These are phyloP conservation scores for Malassezia nana DNA, from an alignment of 1,284 basidiomycete genomes.

Conservation along the genomic window DNA sequence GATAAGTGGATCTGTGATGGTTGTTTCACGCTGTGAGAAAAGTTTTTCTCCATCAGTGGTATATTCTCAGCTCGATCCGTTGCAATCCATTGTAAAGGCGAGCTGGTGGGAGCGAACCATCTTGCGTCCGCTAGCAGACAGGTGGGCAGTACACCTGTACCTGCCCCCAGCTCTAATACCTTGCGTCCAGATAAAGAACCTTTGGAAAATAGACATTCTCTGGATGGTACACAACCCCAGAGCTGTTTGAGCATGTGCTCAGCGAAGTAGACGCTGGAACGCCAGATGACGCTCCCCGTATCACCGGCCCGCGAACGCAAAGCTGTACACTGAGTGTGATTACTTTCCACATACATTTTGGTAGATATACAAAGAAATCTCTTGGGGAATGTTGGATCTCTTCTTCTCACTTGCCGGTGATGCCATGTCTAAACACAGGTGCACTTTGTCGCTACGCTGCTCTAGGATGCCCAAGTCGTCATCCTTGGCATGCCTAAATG, in stretches of 20 bases:
- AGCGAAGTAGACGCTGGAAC: constrained; percentile 30
- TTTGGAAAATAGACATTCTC: constrained; percentile 12
- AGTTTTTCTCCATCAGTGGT: constrained; percentile 28
- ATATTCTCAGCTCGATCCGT: constrained; percentile 34
- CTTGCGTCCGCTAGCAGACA: constrained; percentile 15
- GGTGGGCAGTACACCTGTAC: constrained; percentile 37
- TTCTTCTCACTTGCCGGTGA: neutral
- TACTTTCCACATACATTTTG: constrained; percentile 4
- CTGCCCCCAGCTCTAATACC: constrained; percentile 39
- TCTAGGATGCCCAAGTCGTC: constrained; percentile 10
- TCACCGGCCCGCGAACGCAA: constrained; percentile 31
- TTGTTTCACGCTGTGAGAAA: neutral
- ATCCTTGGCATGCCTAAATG: neutral
- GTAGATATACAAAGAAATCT: neutral
- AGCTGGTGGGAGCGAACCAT: neutral
- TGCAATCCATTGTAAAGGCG: constrained; percentile 25
- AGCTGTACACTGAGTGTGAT: constrained; percentile 26
- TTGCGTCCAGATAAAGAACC: constrained; percentile 4
- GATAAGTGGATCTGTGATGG: neutral
- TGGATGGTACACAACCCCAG: neutral
- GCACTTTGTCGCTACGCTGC: neutral
- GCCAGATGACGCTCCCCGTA: constrained; percentile 40
- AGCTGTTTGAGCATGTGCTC: constrained; percentile 11
- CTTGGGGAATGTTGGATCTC: neutral
- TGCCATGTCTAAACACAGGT: neutral